phyloP scores from a whole-genome alignment of 495 filamentous ascomycete species.

The Emericellopsis terricola region DNA sequence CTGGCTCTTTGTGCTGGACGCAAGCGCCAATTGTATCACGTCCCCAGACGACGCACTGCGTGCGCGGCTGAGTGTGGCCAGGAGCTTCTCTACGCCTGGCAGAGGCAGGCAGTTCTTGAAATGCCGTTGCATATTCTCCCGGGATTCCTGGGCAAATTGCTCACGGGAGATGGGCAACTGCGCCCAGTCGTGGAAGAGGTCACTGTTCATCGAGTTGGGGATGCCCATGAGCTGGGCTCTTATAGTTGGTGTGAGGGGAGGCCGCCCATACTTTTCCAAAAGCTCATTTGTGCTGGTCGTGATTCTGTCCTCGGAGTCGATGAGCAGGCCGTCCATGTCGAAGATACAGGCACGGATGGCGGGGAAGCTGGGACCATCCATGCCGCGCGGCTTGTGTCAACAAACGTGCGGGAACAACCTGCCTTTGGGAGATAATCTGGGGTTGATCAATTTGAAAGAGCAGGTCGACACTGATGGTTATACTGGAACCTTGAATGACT shows the following conservation, averaged over 20 bases:
- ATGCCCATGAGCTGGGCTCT: conserved; percentile 76
- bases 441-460: too few species aligned
- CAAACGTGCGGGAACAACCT: too few species aligned
- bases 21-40: conserved; percentile 10
- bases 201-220: conserved; percentile 30
- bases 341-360: conserved; percentile 71
- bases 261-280: conserved; percentile 44
- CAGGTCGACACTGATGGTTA: too few species aligned
- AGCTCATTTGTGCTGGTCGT: conserved; percentile 53
- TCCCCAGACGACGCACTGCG: conserved; percentile 4
- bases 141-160: conserved; percentile 35
- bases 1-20: conserved; percentile 9
- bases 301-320: conserved; percentile 74
- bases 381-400: too few species aligned
- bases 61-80: conserved; percentile 25
- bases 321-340: conserved; percentile 80
- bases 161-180: conserved; percentile 53
- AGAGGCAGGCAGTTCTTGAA: conserved; percentile 53
- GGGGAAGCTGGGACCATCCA: conserved; percentile 39
- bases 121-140: conserved; percentile 34
- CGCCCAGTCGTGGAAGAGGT: conserved; percentile 44
- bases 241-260: conserved; percentile 55
- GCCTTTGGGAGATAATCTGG: too few species aligned
- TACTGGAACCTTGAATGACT: too few species aligned
- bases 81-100: conserved; percentile 48